A percentile compares a stretch with the other conserved stretches of the same genome.
phyloP scores from a whole-genome alignment of 2,329 filamentous ascomycete genomes.

The Fusarium hostae region DNA sequence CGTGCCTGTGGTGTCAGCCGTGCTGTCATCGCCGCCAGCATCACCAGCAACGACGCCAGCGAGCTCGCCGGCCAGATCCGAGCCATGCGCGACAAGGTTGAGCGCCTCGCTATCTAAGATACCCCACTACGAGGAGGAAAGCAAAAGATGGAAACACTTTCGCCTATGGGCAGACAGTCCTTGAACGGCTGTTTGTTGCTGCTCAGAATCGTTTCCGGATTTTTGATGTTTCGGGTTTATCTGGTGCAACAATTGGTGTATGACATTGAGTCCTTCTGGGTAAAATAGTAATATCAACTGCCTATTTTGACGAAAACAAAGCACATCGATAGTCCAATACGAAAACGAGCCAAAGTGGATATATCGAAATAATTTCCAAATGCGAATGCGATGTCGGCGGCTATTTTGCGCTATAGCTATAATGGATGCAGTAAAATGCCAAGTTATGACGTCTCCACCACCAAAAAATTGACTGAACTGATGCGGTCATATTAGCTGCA shows the following conservation, averaged over 20 bases:
- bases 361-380: conserved; percentile 12
- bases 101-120: conserved; percentile 89
- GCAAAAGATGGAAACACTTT: conserved; percentile 28
- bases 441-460: conserved; percentile 42
- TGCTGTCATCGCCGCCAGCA: conserved; percentile 85
- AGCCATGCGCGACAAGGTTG: conserved; percentile 92
- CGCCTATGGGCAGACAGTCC: conserved; percentile 11
- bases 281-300: conserved; percentile 40
- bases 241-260: conserved; percentile 34
- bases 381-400: conserved; percentile 41
- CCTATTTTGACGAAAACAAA: conserved; percentile 19
- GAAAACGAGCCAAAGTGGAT: conserved; percentile 39
- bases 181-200: not conserved
- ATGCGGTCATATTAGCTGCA: conserved; percentile 36
- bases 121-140: conserved; percentile 34
- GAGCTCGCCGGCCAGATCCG: conserved; percentile 91
- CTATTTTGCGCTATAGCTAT: conserved; percentile 7
- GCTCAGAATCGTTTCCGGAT: conserved; percentile 24
- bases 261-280: conserved; percentile 18
- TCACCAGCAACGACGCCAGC: conserved; percentile 91
- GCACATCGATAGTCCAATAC: conserved; percentile 23
- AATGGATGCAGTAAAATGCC: conserved; percentile 30
- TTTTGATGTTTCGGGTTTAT: conserved; percentile 18
- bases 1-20: conserved; percentile 90
- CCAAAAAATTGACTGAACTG: conserved; percentile 22